Evolutionary conservation across 2,329 filamentous ascomycete genomes (phyloP).

Genomic region (Lizonia empirigonia): DNA sequence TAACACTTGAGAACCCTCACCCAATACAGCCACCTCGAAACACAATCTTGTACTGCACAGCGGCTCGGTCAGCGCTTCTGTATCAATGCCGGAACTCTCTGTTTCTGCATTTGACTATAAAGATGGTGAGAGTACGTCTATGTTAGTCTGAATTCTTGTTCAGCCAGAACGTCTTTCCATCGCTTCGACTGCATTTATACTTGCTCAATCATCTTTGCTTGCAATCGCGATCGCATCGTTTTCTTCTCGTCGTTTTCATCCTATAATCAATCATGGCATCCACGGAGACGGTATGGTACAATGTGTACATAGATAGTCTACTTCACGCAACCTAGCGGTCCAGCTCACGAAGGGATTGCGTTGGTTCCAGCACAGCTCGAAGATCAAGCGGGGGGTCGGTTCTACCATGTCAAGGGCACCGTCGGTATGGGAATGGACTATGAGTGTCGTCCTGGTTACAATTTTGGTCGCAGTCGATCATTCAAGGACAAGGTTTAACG

Average conservation of each 20-base stretch:
- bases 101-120: too few relatives aligned
- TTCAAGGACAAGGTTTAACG: slow-evolving; percentile 6
- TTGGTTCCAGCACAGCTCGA: slow-evolving; percentile 12
- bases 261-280: slow-evolving; percentile 63
- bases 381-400: slow-evolving; percentile 8
- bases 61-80: too few relatives aligned
- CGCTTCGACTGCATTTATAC: slow-evolving; percentile 3
- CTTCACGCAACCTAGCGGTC: slow-evolving; percentile 5
- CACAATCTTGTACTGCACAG: too few relatives aligned
- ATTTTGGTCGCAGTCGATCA: neutral
- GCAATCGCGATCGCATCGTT: slow-evolving; percentile 76
- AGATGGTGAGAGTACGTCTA: too few relatives aligned
- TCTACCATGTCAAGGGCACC: slow-evolving; percentile 15
- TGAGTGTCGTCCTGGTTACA: slow-evolving; percentile 8
- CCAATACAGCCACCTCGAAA: too few relatives aligned
- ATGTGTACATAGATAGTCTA: slow-evolving; percentile 14
- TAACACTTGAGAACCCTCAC: too few relatives aligned
- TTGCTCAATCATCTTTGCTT: slow-evolving; percentile 4
- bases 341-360: slow-evolving; percentile 10
- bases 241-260: slow-evolving; percentile 63
- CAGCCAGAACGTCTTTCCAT: slow-evolving; percentile 5
- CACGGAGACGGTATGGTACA: slow-evolving; percentile 77
- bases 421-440: slow-evolving; percentile 13
- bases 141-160: too few relatives aligned
- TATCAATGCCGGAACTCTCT: too few relatives aligned